Base-by-base conservation (phyloP, 495 filamentous ascomycete species). In the Tirmania nivea region DNA sequence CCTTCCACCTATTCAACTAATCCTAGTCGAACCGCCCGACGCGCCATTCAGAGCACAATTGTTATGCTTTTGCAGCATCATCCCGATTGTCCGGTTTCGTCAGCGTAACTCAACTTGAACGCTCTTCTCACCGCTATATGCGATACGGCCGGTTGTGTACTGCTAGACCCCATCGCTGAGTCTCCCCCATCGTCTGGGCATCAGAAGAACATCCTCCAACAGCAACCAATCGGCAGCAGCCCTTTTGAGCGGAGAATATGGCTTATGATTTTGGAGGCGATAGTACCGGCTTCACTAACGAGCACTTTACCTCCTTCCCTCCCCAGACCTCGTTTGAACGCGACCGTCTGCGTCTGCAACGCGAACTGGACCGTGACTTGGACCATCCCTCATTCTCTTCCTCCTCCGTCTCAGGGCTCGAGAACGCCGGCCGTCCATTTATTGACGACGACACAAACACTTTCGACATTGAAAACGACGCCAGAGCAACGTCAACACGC, bases 271-370 rank as follows among this genome's bases (percentile, higher is more conserved):
- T 45, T 14, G 17, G 5, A 14, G 39, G 39, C 17, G 39, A 45
- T 45, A 45, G 4, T 3, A 45, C 39, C 12, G 39, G 39, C 39
- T 19, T 45, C 39, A 45, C 39, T 19, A 45, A 45, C 39, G 39
- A 45, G 39, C 39, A 45, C 39, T 45, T 45, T 8, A 45, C 39
- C 12, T 45, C 39, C 1, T 45, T 45, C 80, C 10, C 70, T 94
- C 55, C 82, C 39, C 39, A 45, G 17, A 19, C 3, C 3, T 45
- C 39, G 14, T 45, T 45, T 19, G 55, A 62, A 34, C 57, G 50
- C 25, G 62, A 65, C 52, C 62, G 62, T 12, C 51, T 64, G 12
- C 54, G 62, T 10, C 48, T 65, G 31, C 62, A 62, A 56, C 62
- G 62, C 53, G 62, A 63, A 42, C 59, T 65, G 7, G 62, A 63